These are phyloP conservation scores for Schoenoplectus tabernaemontani DNA, from an alignment of 202 grass and related monocot species.

Conservation along the genomic window DNA sequence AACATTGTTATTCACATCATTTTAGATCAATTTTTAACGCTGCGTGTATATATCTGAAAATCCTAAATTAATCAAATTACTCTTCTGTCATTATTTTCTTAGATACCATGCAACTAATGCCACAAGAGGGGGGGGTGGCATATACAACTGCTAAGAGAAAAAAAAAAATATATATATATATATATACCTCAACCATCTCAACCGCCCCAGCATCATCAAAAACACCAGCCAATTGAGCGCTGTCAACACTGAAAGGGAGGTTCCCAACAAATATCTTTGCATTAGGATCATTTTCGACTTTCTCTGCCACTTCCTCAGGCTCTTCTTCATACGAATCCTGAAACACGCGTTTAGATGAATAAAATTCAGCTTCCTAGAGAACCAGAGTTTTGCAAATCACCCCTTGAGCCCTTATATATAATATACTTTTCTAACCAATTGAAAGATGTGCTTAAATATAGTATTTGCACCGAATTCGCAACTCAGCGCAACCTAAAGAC, in stretches of 20 bases:
- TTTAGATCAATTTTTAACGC: too few relatives aligned
- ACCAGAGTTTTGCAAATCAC: neutral
- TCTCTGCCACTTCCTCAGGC: neutral
- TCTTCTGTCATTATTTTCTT: neutral
- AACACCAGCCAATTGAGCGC: constrained; percentile 76
- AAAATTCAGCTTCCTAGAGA: neutral
- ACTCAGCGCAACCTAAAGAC: neutral
- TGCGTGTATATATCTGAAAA: too few relatives aligned
- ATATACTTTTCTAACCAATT: neutral
- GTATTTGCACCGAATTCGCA: neutral
- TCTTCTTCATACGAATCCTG: constrained; percentile 11
- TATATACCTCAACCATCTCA: constrained; percentile 92
- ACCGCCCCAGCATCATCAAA: constrained; percentile 74
- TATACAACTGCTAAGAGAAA: neutral
- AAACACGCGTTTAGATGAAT: neutral
- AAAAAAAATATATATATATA: neutral
- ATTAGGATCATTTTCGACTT: constrained; percentile 43
- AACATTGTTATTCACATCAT: neutral
- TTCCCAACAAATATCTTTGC: constrained; percentile 89
- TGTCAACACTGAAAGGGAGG: constrained; percentile 86
- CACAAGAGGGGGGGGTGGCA: neutral
- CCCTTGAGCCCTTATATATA: neutral
- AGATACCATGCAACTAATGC: neutral
- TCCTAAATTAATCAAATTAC: neutral
- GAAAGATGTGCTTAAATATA: neutral